Percentiles rank a stretch among this genome's conserved stretches.
phyloP scores from a whole-genome alignment of 2,329 filamentous ascomycete species.

The Chrysoporthe deuterocubensis region DNA sequence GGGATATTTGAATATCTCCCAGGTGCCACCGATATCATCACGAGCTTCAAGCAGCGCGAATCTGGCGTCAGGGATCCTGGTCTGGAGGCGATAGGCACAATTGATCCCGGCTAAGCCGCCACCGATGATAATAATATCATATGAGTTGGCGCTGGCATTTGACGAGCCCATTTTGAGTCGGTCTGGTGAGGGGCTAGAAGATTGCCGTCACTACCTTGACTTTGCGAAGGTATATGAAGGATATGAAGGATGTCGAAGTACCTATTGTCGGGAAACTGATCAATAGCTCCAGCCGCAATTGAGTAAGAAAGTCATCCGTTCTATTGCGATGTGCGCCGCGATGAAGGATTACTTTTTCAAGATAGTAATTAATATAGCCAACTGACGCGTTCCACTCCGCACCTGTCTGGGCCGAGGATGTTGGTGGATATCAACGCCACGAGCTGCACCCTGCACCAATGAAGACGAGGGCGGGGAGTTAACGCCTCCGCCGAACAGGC shows the following conservation, averaged over 20 bases:
- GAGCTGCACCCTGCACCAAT: neutral
- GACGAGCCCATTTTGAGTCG: constrained; percentile 13
- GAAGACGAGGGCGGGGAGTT: neutral
- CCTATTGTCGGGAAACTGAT: too few species aligned
- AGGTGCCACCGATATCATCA: constrained; percentile 72
- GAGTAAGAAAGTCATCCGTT: too few species aligned
- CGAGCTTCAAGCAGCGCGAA: constrained; percentile 74
- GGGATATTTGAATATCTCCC: constrained; percentile 78
- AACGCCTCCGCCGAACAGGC: neutral
- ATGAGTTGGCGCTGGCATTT: neutral
- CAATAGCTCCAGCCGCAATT: too few species aligned
- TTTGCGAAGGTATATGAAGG: neutral
- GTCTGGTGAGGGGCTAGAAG: neutral
- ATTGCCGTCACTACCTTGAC: neutral
- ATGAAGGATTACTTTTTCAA: too few species aligned
- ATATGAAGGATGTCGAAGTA: too few species aligned
- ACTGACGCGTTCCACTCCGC: neutral
- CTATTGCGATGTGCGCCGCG: too few species aligned
- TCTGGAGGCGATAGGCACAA: constrained; percentile 71
- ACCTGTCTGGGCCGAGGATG: neutral
- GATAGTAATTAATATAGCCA: too few species aligned
- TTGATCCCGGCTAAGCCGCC: constrained; percentile 80
- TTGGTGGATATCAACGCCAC: neutral
- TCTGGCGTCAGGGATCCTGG: constrained; percentile 54
- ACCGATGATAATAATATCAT: constrained; percentile 68